Evolutionary conservation across 176 grass and related monocot species (phyloP).

Genomic region (Aechmea fasciata): DNA sequence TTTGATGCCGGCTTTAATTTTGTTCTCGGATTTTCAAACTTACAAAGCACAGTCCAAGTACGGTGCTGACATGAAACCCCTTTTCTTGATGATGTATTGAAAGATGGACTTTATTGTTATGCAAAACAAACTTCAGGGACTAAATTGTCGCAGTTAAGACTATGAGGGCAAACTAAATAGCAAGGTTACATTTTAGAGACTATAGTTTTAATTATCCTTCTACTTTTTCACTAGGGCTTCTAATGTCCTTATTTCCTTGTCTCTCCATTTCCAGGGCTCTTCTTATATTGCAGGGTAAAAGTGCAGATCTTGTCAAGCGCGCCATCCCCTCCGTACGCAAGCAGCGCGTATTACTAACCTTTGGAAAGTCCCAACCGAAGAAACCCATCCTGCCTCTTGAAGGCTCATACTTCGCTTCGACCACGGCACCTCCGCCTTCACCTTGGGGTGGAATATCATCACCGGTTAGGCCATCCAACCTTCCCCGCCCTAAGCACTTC

Average conservation of each 20-base stretch:
- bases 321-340: slow-evolving; percentile 45
- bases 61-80: too few species aligned
- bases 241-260: not conserved
- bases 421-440: slow-evolving; percentile 30
- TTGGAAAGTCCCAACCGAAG: slow-evolving; percentile 53
- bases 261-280: slow-evolving; percentile 38
- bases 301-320: slow-evolving; percentile 53
- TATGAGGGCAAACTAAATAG: not conserved
- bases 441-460: slow-evolving; percentile 27
- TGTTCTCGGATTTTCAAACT: not conserved
- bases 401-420: slow-evolving; percentile 20
- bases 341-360: slow-evolving; percentile 49
- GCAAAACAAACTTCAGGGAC: too few species aligned
- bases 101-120: too few species aligned
- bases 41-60: too few species aligned
- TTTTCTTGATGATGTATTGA: too few species aligned
- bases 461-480: slow-evolving; percentile 34
- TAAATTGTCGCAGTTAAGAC: too few species aligned
- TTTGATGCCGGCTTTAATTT: not conserved
- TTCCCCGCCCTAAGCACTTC: slow-evolving; percentile 34
- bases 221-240: not conserved
- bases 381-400: slow-evolving; percentile 31
- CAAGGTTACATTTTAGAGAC: not conserved
- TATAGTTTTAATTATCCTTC: not conserved
- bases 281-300: slow-evolving; percentile 58